Conservation (phyloP, 1,139 yeast genomes). For the Sugiyamaella pinicola region DNA sequence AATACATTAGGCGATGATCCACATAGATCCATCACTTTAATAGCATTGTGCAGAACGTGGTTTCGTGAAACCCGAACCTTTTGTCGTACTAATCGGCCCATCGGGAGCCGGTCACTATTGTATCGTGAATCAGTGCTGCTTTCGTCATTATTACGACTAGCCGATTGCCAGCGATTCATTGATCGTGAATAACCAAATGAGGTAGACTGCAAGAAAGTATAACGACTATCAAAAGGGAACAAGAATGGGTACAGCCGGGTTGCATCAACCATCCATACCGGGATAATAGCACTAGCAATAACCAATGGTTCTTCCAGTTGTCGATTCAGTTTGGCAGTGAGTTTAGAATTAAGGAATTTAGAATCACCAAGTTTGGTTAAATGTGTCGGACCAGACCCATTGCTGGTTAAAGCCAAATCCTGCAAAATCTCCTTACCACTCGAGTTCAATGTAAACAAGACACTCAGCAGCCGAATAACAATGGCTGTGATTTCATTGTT, state of each 20-base stretch:
- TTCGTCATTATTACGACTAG: conserved; percentile 27
- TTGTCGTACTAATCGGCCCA: conserved; percentile 80
- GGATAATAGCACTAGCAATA: conserved; percentile 85
- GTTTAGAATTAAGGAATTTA: conserved; percentile 71
- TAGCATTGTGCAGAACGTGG: conserved; percentile 72
- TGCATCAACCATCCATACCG: conserved; percentile 78
- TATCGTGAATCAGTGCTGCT: conserved; percentile 21
- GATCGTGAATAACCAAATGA: conserved; percentile 90
- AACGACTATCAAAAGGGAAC: conserved; percentile 81
- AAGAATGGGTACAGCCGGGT: conserved; percentile 77
- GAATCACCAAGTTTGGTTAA: conserved; percentile 44
- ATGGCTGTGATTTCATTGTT: conserved; percentile 53
- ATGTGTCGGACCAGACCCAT: not conserved
- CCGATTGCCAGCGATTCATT: conserved; percentile 72
- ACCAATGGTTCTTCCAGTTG: conserved; percentile 89
- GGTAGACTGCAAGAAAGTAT: conserved; percentile 78
- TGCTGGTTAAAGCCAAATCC: conserved; percentile 5
- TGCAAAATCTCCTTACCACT: conserved; percentile 18
- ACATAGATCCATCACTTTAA: conserved; percentile 73
- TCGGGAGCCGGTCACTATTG: conserved; percentile 42
- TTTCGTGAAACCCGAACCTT: conserved; percentile 78
- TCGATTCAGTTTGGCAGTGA: conserved; percentile 82
- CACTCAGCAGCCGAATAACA: conserved; percentile 58
- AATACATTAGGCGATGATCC: conserved; percentile 79
- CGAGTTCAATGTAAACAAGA: conserved; percentile 53